phyloP scores from a whole-genome alignment of 257 asterid species.

The Scutellaria galericulata region DNA sequence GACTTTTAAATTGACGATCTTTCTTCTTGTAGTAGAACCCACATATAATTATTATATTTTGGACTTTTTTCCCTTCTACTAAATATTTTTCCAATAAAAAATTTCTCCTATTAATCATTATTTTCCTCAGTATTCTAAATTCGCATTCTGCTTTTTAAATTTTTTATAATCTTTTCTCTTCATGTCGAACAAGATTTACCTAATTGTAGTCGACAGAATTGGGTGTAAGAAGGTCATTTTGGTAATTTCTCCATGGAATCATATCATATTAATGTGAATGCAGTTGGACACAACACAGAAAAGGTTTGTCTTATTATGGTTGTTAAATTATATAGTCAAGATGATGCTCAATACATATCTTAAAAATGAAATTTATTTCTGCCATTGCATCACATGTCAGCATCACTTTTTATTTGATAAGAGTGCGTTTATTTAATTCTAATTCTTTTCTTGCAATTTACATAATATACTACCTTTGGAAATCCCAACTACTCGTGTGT shows the following conservation, averaged over 20 bases:
- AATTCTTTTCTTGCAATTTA: too few relatives aligned
- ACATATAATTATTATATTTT: not conserved
- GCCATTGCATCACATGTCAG: not conserved
- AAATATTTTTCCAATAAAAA: not conserved
- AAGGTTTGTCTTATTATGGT: slow-evolving; percentile 15
- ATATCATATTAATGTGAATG: slow-evolving; percentile 16
- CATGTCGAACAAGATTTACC: not conserved
- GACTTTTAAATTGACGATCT: slow-evolving; percentile 3
- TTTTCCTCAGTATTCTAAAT: not conserved
- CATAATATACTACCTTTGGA: too few relatives aligned
- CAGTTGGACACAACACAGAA: not conserved
- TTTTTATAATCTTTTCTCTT: not conserved
- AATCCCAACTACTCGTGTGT: too few relatives aligned
- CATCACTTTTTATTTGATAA: too few relatives aligned
- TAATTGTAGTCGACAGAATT: too few relatives aligned
- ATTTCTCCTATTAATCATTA: not conserved
- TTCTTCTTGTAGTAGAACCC: slow-evolving; percentile 25
- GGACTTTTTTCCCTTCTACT: not conserved
- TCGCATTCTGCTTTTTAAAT: not conserved
- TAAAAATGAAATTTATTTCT: not conserved
- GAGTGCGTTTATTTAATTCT: too few relatives aligned
- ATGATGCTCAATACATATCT: slow-evolving; percentile 18
- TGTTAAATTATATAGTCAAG: not conserved
- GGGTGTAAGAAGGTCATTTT: slow-evolving; percentile 4
- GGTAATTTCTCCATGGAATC: slow-evolving; percentile 1